Conservation (phyloP, 1,284 basidiomycete species). For the Takashimella tepidaria region DNA sequence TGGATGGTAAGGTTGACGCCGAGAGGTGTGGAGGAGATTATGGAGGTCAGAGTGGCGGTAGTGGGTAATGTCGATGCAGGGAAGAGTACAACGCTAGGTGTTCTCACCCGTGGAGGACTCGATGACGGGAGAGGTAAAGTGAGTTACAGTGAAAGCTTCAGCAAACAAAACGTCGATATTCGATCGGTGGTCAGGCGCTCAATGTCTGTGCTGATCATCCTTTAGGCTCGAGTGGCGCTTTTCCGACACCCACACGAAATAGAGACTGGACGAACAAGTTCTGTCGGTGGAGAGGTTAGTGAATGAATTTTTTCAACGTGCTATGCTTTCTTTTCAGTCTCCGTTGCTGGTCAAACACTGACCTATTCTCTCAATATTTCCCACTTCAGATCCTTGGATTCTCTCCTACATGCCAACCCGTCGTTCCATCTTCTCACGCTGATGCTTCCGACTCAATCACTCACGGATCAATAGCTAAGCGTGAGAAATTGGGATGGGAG, state of each 20-base stretch:
- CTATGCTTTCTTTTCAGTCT: slow-evolving; percentile 6
- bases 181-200: neutral
- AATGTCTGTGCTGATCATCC: neutral
- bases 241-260: slow-evolving; percentile 98
- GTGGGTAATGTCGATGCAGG: slow-evolving; percentile 84
- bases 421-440: slow-evolving; percentile 58
- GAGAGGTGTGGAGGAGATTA: slow-evolving; percentile 46
- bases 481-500: slow-evolving; percentile 90
- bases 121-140: slow-evolving; percentile 87
- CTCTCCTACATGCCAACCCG: slow-evolving; percentile 63
- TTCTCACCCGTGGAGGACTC: slow-evolving; percentile 61
- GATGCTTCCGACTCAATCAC: slow-evolving; percentile 67
- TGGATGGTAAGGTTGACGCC: slow-evolving; percentile 43
- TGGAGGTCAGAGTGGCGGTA: slow-evolving; percentile 90
- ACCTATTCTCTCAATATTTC: too few species aligned
- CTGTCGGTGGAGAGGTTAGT: slow-evolving; percentile 83
- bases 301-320: neutral
- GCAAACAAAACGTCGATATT: too few species aligned
- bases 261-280: slow-evolving; percentile 90
- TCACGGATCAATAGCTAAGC: slow-evolving; percentile 57
- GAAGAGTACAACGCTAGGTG: slow-evolving; percentile 86
- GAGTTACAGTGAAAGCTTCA: slow-evolving; percentile 7
- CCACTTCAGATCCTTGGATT: slow-evolving; percentile 82
- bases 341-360: too few species aligned
- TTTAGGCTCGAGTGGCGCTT: slow-evolving; percentile 72